Base-by-base conservation (phyloP, 2,329 filamentous ascomycete species). In the Penicillium sp. region DNA sequence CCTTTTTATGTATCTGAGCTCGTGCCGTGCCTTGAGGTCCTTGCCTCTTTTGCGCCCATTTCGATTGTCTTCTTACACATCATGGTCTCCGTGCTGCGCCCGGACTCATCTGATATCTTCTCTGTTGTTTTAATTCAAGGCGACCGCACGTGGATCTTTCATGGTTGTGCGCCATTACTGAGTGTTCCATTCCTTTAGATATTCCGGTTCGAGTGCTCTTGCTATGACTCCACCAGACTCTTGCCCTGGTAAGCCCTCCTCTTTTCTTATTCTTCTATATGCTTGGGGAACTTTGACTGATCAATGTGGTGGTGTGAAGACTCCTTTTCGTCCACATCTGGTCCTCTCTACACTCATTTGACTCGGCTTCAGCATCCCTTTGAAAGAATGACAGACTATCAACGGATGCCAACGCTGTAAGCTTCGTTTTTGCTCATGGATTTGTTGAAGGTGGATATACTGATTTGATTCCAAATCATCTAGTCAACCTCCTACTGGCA, bases 221-320 rank as follows among this genome's bases (percentile, higher is more conserved):
- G 75, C 80, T 52, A 69, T 75, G 66, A 74, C 70, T 57, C 71
- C 73, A 44, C 62, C 71, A 45, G 79, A 82, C 68, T 79, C 79
- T 53, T 78, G 75, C 49, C 77, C 75, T 49, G 79, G 78, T 62
- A 80, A 75, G 56, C 18, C 27, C 18, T 75, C 39, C 18, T 75
- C 74, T 60, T 77, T 27, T 14, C 44, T n/a, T 31, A 28, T 46
- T 35, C 12, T 29, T 38, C 14, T 33, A 33, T 14, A 31, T 22
- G 25, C 30, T 33, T 33, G 40, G 38, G 13, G 47, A 31, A 30
- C 22, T 22, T 28, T 50, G 41, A 69, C 54, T 50, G 54, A 59
- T 49, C 48, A 52, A 56, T 54, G 36, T 53, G 46, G 39, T 36
- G 11, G 44, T 54, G 28, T 41, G 43, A 49, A 68, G 69, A 70